phyloP scores from a whole-genome alignment of 768 basidiomycete genomes.

The Psilocybe azurescens region DNA sequence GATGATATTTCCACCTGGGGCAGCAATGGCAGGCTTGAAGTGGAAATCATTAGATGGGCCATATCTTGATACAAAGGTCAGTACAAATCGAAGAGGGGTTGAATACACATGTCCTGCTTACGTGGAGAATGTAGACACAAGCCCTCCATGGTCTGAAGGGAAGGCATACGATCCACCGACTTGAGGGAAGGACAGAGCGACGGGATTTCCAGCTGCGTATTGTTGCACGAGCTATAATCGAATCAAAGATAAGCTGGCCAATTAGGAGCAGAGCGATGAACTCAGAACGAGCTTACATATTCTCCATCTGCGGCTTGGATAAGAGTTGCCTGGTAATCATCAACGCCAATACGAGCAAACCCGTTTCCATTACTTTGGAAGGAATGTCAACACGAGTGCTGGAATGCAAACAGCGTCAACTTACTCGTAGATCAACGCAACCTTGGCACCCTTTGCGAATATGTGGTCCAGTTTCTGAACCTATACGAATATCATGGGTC shows the following conservation, averaged over 20 bases:
- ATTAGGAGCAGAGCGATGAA: background rate
- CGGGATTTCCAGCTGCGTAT: conserved; percentile 46
- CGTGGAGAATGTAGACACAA: conserved; percentile 58
- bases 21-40: conserved; percentile 54
- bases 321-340: conserved; percentile 50
- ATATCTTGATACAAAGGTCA: conserved; percentile 35
- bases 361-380: conserved; percentile 52
- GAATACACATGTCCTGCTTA: conserved; percentile 10
- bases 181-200: conserved; percentile 56
- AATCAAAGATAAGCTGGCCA: conserved; percentile 1
- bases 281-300: conserved; percentile 47
- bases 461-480: too few relatives aligned
- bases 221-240: conserved; percentile 51
- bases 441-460: too few relatives aligned
- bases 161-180: conserved; percentile 45
- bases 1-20: conserved; percentile 54
- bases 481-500: too few relatives aligned
- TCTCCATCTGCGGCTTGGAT: conserved; percentile 61
- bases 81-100: background rate
- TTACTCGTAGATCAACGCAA: too few relatives aligned
- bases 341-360: conserved; percentile 46
- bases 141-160: conserved; percentile 56
- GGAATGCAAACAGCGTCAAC: conserved; percentile 29
- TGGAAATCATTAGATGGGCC: conserved; percentile 66
- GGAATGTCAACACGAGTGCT: conserved; percentile 25